phyloP scores from a whole-genome alignment of 2,329 filamentous ascomycete species.

The Arachnopeziza araneosa region DNA sequence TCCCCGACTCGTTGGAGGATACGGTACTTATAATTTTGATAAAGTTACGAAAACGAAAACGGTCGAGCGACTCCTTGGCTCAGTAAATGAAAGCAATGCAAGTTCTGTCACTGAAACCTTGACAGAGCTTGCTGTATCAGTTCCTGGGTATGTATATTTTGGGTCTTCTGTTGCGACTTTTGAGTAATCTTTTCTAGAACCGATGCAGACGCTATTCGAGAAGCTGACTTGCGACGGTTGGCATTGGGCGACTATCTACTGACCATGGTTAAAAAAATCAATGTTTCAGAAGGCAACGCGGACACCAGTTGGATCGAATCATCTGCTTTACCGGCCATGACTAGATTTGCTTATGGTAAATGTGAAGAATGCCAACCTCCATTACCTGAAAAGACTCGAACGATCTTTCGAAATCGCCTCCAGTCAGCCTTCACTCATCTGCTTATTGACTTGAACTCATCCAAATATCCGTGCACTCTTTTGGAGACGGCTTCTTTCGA shows the following conservation, averaged over 20 bases:
- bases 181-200: conserved; percentile 9
- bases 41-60: conserved; percentile 81
- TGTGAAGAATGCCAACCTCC: conserved; percentile 36
- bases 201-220: conserved; percentile 18
- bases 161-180: not conserved
- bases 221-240: conserved; percentile 27
- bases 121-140: conserved; percentile 36
- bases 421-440: conserved; percentile 54
- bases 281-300: conserved; percentile 17
- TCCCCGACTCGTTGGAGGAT: conserved; percentile 60
- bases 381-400: conserved; percentile 47
- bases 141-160: conserved; percentile 29
- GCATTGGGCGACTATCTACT: conserved; percentile 30
- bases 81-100: conserved; percentile 23
- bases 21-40: conserved; percentile 76
- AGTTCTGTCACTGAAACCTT: conserved; percentile 43
- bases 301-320: conserved; percentile 21
- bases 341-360: conserved; percentile 49
- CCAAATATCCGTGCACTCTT: conserved; percentile 35
- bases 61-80: conserved; percentile 51
- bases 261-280: conserved; percentile 25
- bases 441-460: conserved; percentile 47
- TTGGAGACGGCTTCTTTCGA: conserved; percentile 22
- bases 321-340: conserved; percentile 33
- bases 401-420: conserved; percentile 51